These are phyloP conservation scores for Ophiostoma quercus DNA, from an alignment of 2,329 filamentous ascomycete genomes.

Conservation along the genomic window DNA sequence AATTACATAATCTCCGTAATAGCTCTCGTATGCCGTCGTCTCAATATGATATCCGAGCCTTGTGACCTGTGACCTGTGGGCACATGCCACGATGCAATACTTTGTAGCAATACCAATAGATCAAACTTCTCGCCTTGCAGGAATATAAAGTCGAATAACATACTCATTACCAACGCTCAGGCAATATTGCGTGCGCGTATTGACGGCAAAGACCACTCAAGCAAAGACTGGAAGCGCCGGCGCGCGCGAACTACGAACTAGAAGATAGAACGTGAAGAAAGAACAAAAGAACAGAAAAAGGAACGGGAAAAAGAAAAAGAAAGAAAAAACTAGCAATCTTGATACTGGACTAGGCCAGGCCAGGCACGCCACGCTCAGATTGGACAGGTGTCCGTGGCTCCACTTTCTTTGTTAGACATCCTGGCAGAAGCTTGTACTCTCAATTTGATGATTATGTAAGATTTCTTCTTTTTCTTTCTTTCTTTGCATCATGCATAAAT, in stretches of 20 bases:
- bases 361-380: slow-evolving; percentile 11
- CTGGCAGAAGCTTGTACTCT: background rate
- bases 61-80: background rate
- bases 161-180: background rate
- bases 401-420: background rate
- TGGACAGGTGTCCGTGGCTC: slow-evolving; percentile 19
- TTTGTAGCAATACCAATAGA: too few species aligned
- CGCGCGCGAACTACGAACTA: background rate
- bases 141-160: background rate
- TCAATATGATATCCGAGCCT: background rate
- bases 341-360: background rate
- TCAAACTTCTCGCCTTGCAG: background rate
- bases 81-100: background rate
- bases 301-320: background rate
- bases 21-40: background rate
- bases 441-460: background rate
- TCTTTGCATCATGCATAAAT: background rate
- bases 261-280: background rate
- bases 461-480: background rate
- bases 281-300: background rate
- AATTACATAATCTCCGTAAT: background rate
- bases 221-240: too few species aligned
- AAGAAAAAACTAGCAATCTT: background rate
- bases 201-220: background rate
- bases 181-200: slow-evolving; percentile 1